Base-by-base conservation (phyloP, 2,329 filamentous ascomycete species). In the Pestalotiopsis sp. region DNA sequence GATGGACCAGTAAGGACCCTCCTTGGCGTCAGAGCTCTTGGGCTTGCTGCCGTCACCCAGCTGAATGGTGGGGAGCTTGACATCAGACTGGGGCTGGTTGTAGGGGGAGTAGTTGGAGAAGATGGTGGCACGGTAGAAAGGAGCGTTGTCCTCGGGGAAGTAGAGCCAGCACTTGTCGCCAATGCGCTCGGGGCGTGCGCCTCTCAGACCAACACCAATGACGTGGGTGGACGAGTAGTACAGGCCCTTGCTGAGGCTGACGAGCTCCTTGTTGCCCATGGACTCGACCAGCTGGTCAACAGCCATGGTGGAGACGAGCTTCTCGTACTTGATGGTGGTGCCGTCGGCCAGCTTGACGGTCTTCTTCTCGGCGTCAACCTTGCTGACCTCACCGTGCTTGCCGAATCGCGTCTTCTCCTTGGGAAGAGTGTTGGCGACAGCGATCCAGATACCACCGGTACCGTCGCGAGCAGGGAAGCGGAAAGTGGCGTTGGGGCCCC, bases 161-260 rank as follows among this genome's bases (percentile, higher is more conserved):
- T 99, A 99, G 74, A 99, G 87, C 95, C 96, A 99, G 91, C 96
- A 99, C 89, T 98, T 99, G 87, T 99, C 96, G 73, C 96, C 96
- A 75, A 99, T 99, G 79, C 94, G 92, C 82, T 97, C 94, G 52
- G 96, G 96, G 74, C 96, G 93, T 77, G 87, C 88, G 73, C 96
- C 96, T 79, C 96, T 94, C 78, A 99, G 88, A 84, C 96, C 96
- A 72, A 99, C 93, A 82, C 96, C 96, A 75, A 99, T 92, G 77
- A 99, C 95, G 84, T 99, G 96, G 68, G 96, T 99, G 75, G 93
- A 95, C 66, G 95, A 98, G 88, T 97, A 99, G 90, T 91, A 98
- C 68, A 99, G 91, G 71, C 91, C 92, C 88, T 97, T 97, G 86
- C 91, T 93, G 74, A 97, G 88, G 72, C 84, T 87, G 72, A 94